Evolutionary conservation across 2,329 filamentous ascomycete species (phyloP), one percentile per base, ranked within the genome.

Genomic region (Akanthomyces uredinophilus): DNA sequence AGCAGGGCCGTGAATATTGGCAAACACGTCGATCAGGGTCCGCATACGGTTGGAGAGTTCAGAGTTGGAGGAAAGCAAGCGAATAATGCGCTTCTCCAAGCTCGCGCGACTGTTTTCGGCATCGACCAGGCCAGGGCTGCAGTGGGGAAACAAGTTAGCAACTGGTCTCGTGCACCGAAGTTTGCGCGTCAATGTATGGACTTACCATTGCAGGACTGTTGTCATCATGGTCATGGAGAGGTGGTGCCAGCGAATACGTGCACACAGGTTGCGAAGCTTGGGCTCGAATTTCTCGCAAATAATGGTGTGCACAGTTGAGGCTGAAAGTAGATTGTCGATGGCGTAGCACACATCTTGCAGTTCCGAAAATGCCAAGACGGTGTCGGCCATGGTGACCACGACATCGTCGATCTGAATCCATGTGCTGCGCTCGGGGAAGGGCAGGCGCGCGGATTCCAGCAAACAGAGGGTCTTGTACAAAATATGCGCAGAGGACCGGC

Each of bases 141-240:
- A 22, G 39, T 5, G 18, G 10, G 20, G 8, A 24, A n/a, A 27
- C 7, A 24, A 18, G 44, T 39, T 24, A 39, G 51, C 29, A 29
- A 35, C 27, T 51, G 22, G 22, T 35, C 8, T 16, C 8, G 44
- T 4, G 24, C 16, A 27, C 22, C 27, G 5, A 29, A 10, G 4
- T 16, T 32, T 32, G 18, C 18, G 47, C 35, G 44, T 52, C 20
- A 3, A n/a, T 13, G 3, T 1, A 2, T 32, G 20, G 37, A 65
- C 70, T 66, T 67, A 75, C 74, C 74, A 76, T 66, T 76, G 75
- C 22, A 76, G 66, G 47, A 76, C 73, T 5, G 73, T 76, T 68
- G 73, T 74, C 69, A 76, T 74, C 70, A 75, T 73, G 18, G 72
- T 73, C 66, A 75, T 74, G n/a, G 73, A 75, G 22, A 76, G 66